These are phyloP conservation scores for Wickerhamomyces alni DNA, from an alignment of 805 yeast species.

Conservation along the genomic window DNA sequence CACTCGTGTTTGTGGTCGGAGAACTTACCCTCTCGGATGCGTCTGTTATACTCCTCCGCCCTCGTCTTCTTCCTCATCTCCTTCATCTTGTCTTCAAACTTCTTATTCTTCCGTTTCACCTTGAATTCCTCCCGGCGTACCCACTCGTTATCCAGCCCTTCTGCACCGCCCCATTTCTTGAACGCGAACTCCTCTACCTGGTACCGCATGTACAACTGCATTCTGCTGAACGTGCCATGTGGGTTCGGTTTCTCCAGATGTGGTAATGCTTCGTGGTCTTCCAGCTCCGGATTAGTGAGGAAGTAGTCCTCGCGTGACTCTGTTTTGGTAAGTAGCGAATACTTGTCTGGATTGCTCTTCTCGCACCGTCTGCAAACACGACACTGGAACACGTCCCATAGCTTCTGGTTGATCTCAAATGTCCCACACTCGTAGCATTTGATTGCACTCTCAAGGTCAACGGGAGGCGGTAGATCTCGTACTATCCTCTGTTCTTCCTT, in stretches of 20 bases:
- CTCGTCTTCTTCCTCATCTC: conserved; percentile 91
- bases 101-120: conserved; percentile 67
- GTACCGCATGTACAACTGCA: conserved; percentile 86
- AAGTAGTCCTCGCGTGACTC: conserved; percentile 92
- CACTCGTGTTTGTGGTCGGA: conserved; percentile 72
- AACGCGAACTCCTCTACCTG: conserved; percentile 93
- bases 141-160: conserved; percentile 89
- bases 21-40: conserved; percentile 52
- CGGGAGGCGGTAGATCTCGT: conserved; percentile 63
- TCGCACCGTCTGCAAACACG: conserved; percentile 80
- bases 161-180: conserved; percentile 91
- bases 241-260: conserved; percentile 91
- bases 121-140: conserved; percentile 71
- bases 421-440: conserved; percentile 80
- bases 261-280: conserved; percentile 60
- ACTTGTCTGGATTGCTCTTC: conserved; percentile 73
- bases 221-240: conserved; percentile 79
- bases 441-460: conserved; percentile 68
- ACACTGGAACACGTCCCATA: conserved; percentile 61
- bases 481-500: conserved; percentile 37
- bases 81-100: conserved; percentile 67
- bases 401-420: conserved; percentile 70
- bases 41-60: conserved; percentile 82
- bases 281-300: conserved; percentile 87
- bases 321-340: conserved; percentile 86